Evolutionary conservation across 768 basidiomycete genomes (phyloP), one percentile per base, ranked within the genome.

Genomic region (Amanita rimosa): DNA sequence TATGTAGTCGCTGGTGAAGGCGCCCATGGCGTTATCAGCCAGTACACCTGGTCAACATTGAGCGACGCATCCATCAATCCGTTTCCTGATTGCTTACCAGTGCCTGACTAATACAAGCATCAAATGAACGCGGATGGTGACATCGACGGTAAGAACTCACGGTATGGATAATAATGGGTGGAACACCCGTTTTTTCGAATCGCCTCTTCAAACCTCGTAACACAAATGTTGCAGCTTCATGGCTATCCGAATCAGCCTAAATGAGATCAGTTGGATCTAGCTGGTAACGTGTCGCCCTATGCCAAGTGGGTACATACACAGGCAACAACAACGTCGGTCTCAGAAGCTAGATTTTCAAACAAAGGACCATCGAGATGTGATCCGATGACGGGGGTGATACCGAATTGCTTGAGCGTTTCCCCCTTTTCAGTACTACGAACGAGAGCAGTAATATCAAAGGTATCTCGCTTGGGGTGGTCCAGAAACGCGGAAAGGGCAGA

Each of bases 131-230:
- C 10, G 21, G 3, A 31, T 13, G n/a, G n/a, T n/a, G 16, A 21
- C 8, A 16, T 11, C n/a, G 24, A 27, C 26, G 44, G 38, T 19
- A 24, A 3, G 62, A 78, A 54, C 55, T 19, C 4, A 80, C 83
- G 0, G 81, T 82, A 56, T 85, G 78, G 14, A 85, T 81, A 6
- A 78, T 65, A 49, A 69, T 67, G 7, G 79, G 71, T 1, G 60
- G 56, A 3, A 57, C 64, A 2, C 75, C 73, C 0, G 70, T 72
- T 21, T 52, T 57, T 27, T 68, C 63, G 44, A 70, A 60, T 16
- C 68, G 62, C 53, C 66, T 71, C 63, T 73, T 77, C 58, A 78
- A 52, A 1, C 83, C 82, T 10, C 58, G 64, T 49, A 85, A 58
- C 8, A 74, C 71, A 1, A 75, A 73, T 33, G 68, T 55, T 0